These are phyloP conservation scores for Smithsoniella earleae DNA, from an alignment of 163 green algal genomes.

Conservation along the genomic window DNA sequence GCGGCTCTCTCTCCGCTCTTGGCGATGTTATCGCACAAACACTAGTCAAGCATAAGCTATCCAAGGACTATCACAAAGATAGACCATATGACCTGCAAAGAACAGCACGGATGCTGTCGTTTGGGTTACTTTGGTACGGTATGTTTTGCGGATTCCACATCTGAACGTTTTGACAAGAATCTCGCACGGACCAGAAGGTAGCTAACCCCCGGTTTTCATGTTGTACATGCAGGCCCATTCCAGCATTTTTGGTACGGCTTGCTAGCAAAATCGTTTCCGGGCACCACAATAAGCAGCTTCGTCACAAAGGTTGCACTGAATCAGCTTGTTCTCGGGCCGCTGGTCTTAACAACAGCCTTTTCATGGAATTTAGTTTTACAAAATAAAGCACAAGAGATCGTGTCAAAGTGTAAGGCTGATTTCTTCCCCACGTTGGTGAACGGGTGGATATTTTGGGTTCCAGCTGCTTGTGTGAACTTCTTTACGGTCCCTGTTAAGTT, in stretches of 20 bases:
- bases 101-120: constrained; percentile 11
- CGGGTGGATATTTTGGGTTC: constrained; percentile 78
- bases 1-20: constrained; percentile 2
- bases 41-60: not conserved
- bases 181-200: too few species aligned
- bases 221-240: not conserved
- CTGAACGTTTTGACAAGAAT: too few species aligned
- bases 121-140: constrained; percentile 12
- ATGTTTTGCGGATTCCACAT: not conserved
- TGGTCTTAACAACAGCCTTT: constrained; percentile 14
- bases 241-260: constrained; percentile 21
- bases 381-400: not conserved
- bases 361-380: constrained; percentile 13
- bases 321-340: constrained; percentile 21
- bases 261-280: not conserved
- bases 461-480: constrained; percentile 75
- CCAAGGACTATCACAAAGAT: not conserved
- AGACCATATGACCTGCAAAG: not conserved
- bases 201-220: not conserved
- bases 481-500: constrained; percentile 56
- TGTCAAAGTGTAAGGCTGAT: constrained; percentile 49
- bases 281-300: not conserved
- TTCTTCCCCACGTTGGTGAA: constrained; percentile 59
- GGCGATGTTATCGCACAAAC: constrained; percentile 9
- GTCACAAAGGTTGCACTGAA: not conserved